phyloP scores from a whole-genome alignment of 2,329 filamentous ascomycete species.

The Aspergillus arachidicola region DNA sequence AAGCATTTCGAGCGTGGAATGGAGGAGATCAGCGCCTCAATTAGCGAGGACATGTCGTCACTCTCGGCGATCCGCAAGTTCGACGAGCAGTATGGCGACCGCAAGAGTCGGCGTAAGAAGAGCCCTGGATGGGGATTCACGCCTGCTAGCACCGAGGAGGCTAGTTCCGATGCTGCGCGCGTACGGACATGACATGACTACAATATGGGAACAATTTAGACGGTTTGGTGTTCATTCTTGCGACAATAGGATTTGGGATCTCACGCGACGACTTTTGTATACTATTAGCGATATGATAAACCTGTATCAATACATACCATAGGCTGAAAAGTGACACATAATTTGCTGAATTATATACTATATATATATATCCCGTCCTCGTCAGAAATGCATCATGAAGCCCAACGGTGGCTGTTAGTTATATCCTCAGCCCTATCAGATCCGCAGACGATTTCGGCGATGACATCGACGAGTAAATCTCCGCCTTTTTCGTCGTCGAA shows the following conservation, averaged over 20 bases:
- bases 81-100: conserved; percentile 91
- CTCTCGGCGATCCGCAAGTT: conserved; percentile 89
- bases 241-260: conserved; percentile 6
- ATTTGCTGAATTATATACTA: not conserved
- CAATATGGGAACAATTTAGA: not conserved
- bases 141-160: conserved; percentile 36
- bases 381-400: too few relatives aligned
- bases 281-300: conserved; percentile 33
- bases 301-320: conserved; percentile 32
- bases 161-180: conserved; percentile 41
- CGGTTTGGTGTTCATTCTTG: conserved; percentile 1
- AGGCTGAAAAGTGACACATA: not conserved
- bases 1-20: conserved; percentile 84
- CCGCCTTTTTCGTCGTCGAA: conserved; percentile 7
- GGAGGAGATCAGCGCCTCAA: conserved; percentile 86
- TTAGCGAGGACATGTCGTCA: conserved; percentile 89
- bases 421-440: not conserved
- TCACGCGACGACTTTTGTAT: conserved; percentile 24
- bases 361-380: too few relatives aligned
- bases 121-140: conserved; percentile 56
- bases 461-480: conserved; percentile 16
- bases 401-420: too few relatives aligned
- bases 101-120: conserved; percentile 66
- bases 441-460: conserved; percentile 3
- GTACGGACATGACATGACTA: conserved; percentile 39